Percentiles rank a stretch among this genome's conserved stretches.
Conservation (phyloP, 2,329 filamentous ascomycete genomes). For the Thielaviopsis populi region DNA sequence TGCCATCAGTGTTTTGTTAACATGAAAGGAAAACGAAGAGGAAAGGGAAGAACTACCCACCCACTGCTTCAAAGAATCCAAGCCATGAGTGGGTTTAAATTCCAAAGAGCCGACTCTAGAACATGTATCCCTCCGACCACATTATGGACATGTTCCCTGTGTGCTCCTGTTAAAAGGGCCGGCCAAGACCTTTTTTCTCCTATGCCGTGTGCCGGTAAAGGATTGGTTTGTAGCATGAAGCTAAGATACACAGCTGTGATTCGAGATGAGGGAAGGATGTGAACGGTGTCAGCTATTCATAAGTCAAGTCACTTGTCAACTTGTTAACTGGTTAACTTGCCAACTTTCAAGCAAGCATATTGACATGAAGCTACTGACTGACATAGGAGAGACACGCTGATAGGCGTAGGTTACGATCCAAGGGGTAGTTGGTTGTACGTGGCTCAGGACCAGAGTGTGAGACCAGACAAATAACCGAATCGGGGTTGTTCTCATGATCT, state of each 20-base stretch:
- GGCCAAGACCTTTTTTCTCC: not conserved
- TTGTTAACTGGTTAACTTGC: not conserved
- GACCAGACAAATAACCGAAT: no score
- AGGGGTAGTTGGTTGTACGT: not conserved
- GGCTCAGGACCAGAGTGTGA: not conserved
- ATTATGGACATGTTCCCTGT: not conserved
- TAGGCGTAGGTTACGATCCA: not conserved
- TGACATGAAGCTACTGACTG: no score
- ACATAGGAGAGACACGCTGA: not conserved
- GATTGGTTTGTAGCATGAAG: not conserved
- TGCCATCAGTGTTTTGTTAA: not conserved
- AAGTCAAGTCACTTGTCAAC: not conserved
- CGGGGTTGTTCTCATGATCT: no score
- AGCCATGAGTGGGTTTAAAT: not conserved
- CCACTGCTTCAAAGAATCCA: not conserved
- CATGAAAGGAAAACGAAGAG: not conserved
- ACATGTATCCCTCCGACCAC: not conserved
- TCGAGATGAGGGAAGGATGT: not conserved
- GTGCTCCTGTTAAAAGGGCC: not conserved
- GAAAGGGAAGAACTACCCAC: not conserved
- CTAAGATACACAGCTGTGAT: not conserved
- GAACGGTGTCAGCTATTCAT: not conserved
- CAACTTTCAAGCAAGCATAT: not conserved
- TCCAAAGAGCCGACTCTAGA: not conserved
- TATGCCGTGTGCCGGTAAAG: not conserved